Evolutionary conservation across 2,329 filamentous ascomycete species (phyloP).

Genomic region (Leptosphaerulina australis): DNA sequence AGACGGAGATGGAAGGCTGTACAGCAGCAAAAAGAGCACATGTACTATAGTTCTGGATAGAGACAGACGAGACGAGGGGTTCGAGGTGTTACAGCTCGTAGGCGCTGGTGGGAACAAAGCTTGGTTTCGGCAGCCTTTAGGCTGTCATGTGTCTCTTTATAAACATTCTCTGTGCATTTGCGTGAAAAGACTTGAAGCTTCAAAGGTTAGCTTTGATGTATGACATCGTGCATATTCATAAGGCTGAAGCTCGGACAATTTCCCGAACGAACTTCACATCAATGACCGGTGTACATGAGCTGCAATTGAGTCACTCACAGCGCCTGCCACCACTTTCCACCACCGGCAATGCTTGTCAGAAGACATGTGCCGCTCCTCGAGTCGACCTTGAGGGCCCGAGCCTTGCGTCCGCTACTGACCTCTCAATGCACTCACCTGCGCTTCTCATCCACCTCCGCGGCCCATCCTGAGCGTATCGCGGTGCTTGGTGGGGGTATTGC

Average conservation of each 20-base stretch:
- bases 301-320: conserved; percentile 13
- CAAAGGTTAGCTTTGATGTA: not conserved
- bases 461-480: conserved; percentile 50
- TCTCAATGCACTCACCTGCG: conserved; percentile 22
- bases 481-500: conserved; percentile 61
- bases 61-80: conserved; percentile 2
- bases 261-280: conserved; percentile 19
- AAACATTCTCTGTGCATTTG: not conserved
- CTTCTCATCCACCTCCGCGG: conserved; percentile 29
- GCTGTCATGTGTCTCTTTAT: conserved; percentile 24
- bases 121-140: conserved; percentile 21
- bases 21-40: conserved; percentile 23
- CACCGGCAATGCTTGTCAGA: conserved; percentile 47
- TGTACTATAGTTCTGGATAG: conserved; percentile 36
- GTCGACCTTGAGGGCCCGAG: conserved; percentile 40
- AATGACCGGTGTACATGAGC: conserved; percentile 18
- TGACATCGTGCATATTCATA: conserved; percentile 6
- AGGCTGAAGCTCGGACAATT: conserved; percentile 28
- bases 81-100: not conserved
- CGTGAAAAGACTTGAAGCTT: not conserved
- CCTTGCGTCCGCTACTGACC: conserved; percentile 27
- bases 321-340: conserved; percentile 22
- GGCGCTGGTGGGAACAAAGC: conserved; percentile 10
- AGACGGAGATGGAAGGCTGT: conserved; percentile 7
- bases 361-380: conserved; percentile 43